A percentile compares a stretch with the other conserved stretches of the same genome.
Evolutionary conservation across 805 yeast species (phyloP).

Genomic region (Komagataella pastoris): DNA sequence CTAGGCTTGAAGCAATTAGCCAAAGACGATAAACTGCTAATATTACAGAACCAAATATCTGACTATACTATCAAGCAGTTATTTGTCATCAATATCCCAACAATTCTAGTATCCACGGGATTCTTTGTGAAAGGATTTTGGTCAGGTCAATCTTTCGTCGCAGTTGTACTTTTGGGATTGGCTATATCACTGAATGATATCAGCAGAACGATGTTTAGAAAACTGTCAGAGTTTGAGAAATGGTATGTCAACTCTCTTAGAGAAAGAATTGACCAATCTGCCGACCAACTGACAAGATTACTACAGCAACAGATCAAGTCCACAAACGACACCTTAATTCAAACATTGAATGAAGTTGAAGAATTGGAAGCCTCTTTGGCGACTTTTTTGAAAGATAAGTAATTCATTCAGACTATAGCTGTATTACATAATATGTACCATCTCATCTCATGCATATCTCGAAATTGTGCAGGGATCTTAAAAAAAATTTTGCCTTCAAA

Average conservation of each 20-base stretch:
- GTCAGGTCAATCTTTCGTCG: slow-evolving; percentile 14
- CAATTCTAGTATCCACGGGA: background rate
- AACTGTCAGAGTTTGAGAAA: slow-evolving; percentile 1
- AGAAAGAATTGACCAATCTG: slow-evolving; percentile 2
- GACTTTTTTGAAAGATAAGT: background rate
- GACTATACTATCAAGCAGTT: background rate
- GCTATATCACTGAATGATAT: slow-evolving; percentile 23
- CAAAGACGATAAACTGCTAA: background rate
- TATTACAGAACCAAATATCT: background rate
- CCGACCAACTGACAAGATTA: background rate
- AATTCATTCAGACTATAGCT: background rate
- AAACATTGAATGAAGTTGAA: background rate
- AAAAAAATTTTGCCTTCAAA: background rate
- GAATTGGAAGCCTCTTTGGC: background rate
- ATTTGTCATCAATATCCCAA: background rate
- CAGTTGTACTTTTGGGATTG: slow-evolving; percentile 30
- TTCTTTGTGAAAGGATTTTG: slow-evolving; percentile 1
- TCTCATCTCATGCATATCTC: background rate
- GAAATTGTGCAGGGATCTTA: background rate
- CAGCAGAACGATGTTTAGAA: slow-evolving; percentile 1
- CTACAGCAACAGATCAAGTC: background rate
- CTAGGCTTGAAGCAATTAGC: background rate
- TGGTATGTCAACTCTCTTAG: slow-evolving; percentile 5
- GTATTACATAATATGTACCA: background rate
- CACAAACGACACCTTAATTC: background rate